phyloP scores from a whole-genome alignment of 2,329 filamentous ascomycete species.

The Sclerotinia borealis region DNA sequence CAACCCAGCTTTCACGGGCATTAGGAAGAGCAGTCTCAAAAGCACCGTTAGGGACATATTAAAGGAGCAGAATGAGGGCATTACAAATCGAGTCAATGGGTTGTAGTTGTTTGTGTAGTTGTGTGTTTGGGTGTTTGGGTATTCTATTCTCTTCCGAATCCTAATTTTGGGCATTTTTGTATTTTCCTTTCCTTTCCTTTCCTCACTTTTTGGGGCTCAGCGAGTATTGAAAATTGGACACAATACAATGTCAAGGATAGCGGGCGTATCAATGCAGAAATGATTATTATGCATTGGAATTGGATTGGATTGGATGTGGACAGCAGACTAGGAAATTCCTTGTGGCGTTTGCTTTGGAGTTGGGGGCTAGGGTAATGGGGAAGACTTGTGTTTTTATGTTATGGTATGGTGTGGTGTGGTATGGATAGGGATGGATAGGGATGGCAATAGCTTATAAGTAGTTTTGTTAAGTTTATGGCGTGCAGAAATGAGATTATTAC shows the following conservation, averaged over 20 bases:
- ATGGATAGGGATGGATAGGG: no score
- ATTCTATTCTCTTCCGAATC: not conserved
- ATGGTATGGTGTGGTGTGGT: no score
- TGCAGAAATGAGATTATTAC: not conserved
- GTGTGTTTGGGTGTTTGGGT: no score
- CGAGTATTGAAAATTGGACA: not conserved
- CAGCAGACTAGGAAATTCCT: not conserved
- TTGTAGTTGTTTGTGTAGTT: no score
- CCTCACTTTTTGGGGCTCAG: no score
- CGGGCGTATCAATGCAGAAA: constrained; percentile 1
- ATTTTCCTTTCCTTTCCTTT: not conserved
- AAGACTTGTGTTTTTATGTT: not conserved
- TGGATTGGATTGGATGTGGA: not conserved
- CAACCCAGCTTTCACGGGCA: not conserved
- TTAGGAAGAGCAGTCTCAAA: constrained; percentile 1
- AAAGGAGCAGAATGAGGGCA: not conserved
- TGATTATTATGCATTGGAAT: constrained; percentile 2
- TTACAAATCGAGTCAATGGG: not conserved
- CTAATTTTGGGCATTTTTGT: not conserved
- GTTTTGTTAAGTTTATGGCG: not conserved
- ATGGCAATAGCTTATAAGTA: not conserved
- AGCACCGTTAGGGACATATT: constrained; percentile 2
- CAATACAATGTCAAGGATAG: not conserved
- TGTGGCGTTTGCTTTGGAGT: not conserved
- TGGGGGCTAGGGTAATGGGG: not conserved